Evolutionary conservation across 2,329 filamentous ascomycete genomes (phyloP).

Genomic region (Onygenales sp.): DNA sequence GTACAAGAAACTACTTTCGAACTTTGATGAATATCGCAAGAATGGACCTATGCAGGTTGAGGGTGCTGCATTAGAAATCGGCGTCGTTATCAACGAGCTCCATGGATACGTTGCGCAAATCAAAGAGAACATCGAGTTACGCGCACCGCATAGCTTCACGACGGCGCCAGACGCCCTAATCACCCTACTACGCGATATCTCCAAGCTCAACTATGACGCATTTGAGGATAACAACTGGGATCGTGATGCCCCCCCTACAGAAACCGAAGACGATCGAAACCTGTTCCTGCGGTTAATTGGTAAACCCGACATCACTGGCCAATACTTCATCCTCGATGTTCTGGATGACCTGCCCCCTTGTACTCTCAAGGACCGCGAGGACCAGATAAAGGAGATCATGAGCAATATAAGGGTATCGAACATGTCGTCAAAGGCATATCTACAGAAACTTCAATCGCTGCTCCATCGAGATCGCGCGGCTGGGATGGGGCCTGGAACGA

Average conservation of each 20-base stretch:
- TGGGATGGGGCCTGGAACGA: slow-evolving; percentile 9
- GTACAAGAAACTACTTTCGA: slow-evolving; percentile 23
- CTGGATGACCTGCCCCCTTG: slow-evolving; percentile 25
- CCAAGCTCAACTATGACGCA: slow-evolving; percentile 29
- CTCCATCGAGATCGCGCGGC: slow-evolving; percentile 13
- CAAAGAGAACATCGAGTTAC: slow-evolving; percentile 22
- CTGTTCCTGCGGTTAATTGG: slow-evolving; percentile 33
- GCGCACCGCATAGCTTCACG: slow-evolving; percentile 27
- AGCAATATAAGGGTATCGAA: slow-evolving; percentile 41
- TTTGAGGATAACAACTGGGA: slow-evolving; percentile 28
- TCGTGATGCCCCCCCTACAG: slow-evolving; percentile 21
- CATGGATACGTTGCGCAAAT: slow-evolving; percentile 22
- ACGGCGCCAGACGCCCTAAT: slow-evolving; percentile 30
- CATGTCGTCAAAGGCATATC: slow-evolving; percentile 27
- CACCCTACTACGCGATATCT: slow-evolving; percentile 28
- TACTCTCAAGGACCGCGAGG: slow-evolving; percentile 21
- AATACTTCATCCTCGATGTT: slow-evolving; percentile 29
- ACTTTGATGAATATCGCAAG: slow-evolving; percentile 32
- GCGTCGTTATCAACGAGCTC: slow-evolving; percentile 24
- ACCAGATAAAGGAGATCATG: slow-evolving; percentile 22
- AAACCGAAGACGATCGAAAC: slow-evolving; percentile 34
- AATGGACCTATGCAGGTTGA: slow-evolving; percentile 19
- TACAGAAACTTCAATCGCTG: slow-evolving; percentile 23
- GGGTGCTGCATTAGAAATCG: slow-evolving; percentile 17
- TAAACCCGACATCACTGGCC: slow-evolving; percentile 13